These are phyloP conservation scores for Argentina anserina DNA, from an alignment of 306 rosid species.

Conservation along the genomic window DNA sequence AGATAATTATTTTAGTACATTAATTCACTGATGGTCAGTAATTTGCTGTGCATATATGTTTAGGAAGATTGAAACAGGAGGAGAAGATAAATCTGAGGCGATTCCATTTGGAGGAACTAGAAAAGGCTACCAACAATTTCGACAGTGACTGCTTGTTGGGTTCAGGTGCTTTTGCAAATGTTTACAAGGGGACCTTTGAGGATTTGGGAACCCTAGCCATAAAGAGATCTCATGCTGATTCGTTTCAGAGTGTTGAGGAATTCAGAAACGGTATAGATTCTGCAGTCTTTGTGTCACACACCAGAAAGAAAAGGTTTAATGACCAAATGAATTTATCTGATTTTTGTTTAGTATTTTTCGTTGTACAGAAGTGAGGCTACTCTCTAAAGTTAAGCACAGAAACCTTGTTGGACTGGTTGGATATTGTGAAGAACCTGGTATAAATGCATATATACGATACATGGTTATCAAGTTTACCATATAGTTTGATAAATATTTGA, in stretches of 20 bases:
- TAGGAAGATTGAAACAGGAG: slow-evolving; percentile 36
- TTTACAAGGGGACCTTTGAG: slow-evolving; percentile 58
- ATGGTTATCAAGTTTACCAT: background rate
- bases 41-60: background rate
- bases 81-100: slow-evolving; percentile 45
- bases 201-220: slow-evolving; percentile 58
- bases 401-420: slow-evolving; percentile 77
- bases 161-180: slow-evolving; percentile 75
- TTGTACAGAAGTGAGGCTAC: slow-evolving; percentile 62
- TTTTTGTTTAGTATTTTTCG: slow-evolving; percentile 21
- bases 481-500: background rate
- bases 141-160: slow-evolving; percentile 61
- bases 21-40: too few species aligned
- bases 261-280: slow-evolving; percentile 57
- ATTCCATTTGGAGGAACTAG: slow-evolving; percentile 54
- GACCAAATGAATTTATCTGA: background rate
- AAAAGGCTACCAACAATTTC: slow-evolving; percentile 64
- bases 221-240: slow-evolving; percentile 59
- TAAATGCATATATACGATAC: background rate
- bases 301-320: background rate
- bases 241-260: slow-evolving; percentile 51
- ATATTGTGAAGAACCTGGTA: slow-evolving; percentile 78
- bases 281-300: background rate
- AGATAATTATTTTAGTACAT: background rate
- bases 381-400: slow-evolving; percentile 58